Evolutionary conservation across 306 rosid species (phyloP).

Genomic region (Dalbergia oliveri): DNA sequence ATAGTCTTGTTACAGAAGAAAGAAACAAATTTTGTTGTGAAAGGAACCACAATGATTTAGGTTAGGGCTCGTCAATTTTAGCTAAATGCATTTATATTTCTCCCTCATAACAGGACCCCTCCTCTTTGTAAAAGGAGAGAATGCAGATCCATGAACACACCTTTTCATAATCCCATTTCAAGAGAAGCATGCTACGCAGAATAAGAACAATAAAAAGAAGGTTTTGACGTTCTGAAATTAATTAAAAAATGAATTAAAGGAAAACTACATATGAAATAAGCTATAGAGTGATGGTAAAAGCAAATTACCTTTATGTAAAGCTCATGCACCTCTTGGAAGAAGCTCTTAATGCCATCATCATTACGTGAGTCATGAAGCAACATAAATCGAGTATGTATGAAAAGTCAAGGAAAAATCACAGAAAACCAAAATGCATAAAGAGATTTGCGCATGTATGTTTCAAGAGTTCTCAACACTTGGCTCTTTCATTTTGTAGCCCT

Average conservation of each 20-base stretch:
- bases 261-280: slow-evolving; percentile 15
- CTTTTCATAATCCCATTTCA: slow-evolving; percentile 26
- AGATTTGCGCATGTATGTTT: slow-evolving; percentile 4
- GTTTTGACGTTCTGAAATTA: slow-evolving; percentile 7
- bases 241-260: slow-evolving; percentile 23
- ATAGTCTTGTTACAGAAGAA: background rate
- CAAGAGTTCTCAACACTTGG: slow-evolving; percentile 28
- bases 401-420: slow-evolving; percentile 67
- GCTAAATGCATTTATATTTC: too few species aligned
- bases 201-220: background rate
- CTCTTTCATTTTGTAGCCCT: slow-evolving; percentile 16
- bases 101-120: background rate
- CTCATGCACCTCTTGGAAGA: slow-evolving; percentile 97
- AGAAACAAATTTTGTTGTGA: background rate
- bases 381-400: slow-evolving; percentile 87
- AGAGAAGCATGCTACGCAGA: slow-evolving; percentile 26
- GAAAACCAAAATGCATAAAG: background rate
- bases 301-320: slow-evolving; percentile 86
- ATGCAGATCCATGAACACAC: background rate
- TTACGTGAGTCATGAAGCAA: slow-evolving; percentile 95
- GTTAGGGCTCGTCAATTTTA: background rate
- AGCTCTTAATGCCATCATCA: slow-evolving; percentile 98
- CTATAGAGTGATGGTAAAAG: slow-evolving; percentile 38
- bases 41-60: background rate
- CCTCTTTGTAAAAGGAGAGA: too few species aligned